phyloP scores from a whole-genome alignment of 2,329 filamentous ascomycete genomes.

The Podosphaera xanthii region DNA sequence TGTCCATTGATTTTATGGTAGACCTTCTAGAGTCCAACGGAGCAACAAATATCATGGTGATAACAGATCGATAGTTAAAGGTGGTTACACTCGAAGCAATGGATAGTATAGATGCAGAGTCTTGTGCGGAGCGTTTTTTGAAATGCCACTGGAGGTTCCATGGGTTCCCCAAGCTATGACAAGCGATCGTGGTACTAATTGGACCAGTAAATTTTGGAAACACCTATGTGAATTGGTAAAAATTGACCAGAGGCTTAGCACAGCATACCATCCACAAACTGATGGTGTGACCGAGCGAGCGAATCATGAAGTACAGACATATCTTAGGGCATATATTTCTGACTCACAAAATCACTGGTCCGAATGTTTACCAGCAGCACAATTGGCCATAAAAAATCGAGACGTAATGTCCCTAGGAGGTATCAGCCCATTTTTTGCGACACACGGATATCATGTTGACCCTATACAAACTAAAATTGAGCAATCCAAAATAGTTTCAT shows the following conservation, averaged over 20 bases:
- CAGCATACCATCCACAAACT: background rate
- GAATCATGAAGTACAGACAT: constrained; percentile 1
- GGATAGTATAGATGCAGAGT: background rate
- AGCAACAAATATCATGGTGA: constrained; percentile 1
- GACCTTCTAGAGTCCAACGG: background rate
- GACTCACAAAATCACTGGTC: background rate
- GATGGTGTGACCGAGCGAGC: background rate
- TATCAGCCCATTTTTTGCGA: background rate
- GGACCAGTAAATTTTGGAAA: background rate
- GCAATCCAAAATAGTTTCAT: background rate
- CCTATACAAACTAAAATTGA: background rate
- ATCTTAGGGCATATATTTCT: background rate
- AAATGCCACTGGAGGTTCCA: background rate
- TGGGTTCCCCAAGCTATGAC: background rate
- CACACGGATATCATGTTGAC: background rate
- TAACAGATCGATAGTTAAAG: background rate
- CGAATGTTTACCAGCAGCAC: background rate
- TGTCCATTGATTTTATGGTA: background rate
- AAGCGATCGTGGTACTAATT: background rate
- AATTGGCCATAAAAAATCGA: constrained; percentile 1
- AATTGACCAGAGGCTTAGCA: background rate
- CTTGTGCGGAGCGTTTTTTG: background rate
- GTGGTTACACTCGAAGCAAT: background rate
- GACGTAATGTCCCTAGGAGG: background rate
- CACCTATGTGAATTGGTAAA: background rate